Percentiles rank a stretch among this genome's conserved stretches.
These are phyloP conservation scores for Chenopodium suecicum DNA, from an alignment of 148 eudicot genomes.

Conservation along the genomic window DNA sequence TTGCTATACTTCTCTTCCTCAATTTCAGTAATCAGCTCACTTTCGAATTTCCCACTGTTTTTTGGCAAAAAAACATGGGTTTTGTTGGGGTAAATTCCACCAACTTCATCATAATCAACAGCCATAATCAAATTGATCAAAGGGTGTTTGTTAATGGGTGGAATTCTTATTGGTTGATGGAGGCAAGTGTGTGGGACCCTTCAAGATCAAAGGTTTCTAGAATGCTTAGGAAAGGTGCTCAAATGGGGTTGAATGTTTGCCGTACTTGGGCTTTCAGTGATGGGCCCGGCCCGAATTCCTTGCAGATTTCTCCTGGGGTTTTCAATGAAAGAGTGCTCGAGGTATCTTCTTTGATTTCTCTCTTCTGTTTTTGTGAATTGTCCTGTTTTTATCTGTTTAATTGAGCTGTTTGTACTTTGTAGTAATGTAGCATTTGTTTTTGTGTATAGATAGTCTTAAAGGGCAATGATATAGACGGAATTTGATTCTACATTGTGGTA, in stretches of 20 bases:
- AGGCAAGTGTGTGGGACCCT: conserved; percentile 33
- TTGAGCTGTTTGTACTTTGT: background rate
- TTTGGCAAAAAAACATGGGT: conserved; percentile 36
- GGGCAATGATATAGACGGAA: background rate
- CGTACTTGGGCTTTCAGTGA: conserved; percentile 64
- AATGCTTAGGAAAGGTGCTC: conserved; percentile 46
- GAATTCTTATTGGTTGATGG: conserved; percentile 61
- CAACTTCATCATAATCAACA: conserved; percentile 21
- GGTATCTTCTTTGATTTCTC: conserved; percentile 22
- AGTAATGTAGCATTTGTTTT: background rate
- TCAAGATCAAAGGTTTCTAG: conserved; percentile 32
- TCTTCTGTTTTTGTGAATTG: background rate
- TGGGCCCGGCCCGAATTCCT: conserved; percentile 47
- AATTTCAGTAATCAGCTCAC: conserved; percentile 29
- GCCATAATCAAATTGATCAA: conserved; percentile 3
- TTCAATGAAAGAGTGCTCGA: conserved; percentile 44
- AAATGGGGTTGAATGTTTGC: conserved; percentile 56
- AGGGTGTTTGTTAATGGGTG: conserved; percentile 49
- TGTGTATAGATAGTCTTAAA: too few species aligned
- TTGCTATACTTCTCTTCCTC: conserved; percentile 27
- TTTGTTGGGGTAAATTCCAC: conserved; percentile 35
- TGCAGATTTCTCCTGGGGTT: conserved; percentile 52
- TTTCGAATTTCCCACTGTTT: conserved; percentile 24
- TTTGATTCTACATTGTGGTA: background rate
- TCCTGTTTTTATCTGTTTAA: background rate